Conservation (phyloP, 2,329 filamentous ascomycete species). For the Ophiocordyceps sinensis region DNA sequence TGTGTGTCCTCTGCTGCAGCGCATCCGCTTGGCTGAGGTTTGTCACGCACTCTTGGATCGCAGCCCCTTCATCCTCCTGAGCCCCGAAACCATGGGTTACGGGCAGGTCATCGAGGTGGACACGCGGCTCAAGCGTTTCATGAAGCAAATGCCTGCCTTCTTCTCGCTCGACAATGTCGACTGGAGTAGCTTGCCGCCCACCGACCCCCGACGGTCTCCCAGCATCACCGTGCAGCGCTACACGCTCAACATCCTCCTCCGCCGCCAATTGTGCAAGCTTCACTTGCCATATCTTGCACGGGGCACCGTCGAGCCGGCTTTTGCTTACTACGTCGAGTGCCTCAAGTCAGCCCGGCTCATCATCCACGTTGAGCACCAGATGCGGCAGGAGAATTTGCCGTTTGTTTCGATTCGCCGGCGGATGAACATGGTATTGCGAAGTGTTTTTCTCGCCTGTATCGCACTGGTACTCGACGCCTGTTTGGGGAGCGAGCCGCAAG, state of each 20-base stretch:
- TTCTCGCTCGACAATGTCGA: slow-evolving; percentile 9
- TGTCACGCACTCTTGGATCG: slow-evolving; percentile 20
- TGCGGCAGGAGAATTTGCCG: slow-evolving; percentile 12
- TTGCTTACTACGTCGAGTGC: slow-evolving; percentile 16
- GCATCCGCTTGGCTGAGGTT: slow-evolving; percentile 22
- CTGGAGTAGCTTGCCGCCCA: slow-evolving; percentile 8
- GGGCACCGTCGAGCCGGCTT: slow-evolving; percentile 17
- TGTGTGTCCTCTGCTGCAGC: slow-evolving; percentile 22
- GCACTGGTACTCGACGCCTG: slow-evolving; percentile 19
- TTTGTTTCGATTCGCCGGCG: slow-evolving; percentile 15
- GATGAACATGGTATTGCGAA: slow-evolving; percentile 16
- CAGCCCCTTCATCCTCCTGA: slow-evolving; percentile 10
- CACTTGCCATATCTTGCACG: slow-evolving; percentile 20
- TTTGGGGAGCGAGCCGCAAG: slow-evolving; percentile 9
- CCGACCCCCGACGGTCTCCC: slow-evolving; percentile 9
- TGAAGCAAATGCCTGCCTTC: slow-evolving; percentile 15
- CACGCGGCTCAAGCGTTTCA: slow-evolving; percentile 11
- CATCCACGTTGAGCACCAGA: slow-evolving; percentile 13
- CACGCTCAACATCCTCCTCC: slow-evolving; percentile 16
- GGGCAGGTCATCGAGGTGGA: slow-evolving; percentile 18
- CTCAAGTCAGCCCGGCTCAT: slow-evolving; percentile 16
- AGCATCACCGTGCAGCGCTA: slow-evolving; percentile 17
- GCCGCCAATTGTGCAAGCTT: slow-evolving; percentile 20
- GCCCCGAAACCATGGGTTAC: slow-evolving; percentile 16
- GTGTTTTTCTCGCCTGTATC: slow-evolving; percentile 19